Percentiles rank a stretch among this genome's conserved stretches.
Evolutionary conservation across 2,329 filamentous ascomycete species (phyloP).

Genomic region (Fusarium haematococcum): DNA sequence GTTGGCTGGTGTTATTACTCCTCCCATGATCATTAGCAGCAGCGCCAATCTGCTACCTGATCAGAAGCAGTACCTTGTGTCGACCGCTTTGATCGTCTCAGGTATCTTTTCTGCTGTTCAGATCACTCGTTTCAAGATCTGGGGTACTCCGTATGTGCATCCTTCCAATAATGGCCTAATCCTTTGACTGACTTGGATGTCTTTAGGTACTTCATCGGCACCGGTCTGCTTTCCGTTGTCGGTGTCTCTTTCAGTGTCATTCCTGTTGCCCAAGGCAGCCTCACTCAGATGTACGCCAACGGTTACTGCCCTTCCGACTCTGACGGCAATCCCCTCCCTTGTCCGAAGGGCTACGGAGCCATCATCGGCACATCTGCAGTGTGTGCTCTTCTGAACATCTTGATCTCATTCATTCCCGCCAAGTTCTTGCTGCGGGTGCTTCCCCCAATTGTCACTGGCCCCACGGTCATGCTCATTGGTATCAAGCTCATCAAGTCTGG

Average conservation of each 20-base stretch:
- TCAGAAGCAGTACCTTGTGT: constrained; percentile 81
- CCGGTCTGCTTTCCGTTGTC: constrained; percentile 82
- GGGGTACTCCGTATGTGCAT: constrained; percentile 65
- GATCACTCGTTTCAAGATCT: constrained; percentile 81
- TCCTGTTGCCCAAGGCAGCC: constrained; percentile 69
- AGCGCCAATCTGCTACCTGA: constrained; percentile 72
- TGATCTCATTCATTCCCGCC: constrained; percentile 80
- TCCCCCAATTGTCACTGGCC: constrained; percentile 82
- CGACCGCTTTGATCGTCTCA: constrained; percentile 81
- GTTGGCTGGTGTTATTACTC: constrained; percentile 81
- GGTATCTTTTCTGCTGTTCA: constrained; percentile 81
- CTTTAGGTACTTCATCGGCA: constrained; percentile 79
- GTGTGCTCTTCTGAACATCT: constrained; percentile 76
- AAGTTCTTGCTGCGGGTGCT: constrained; percentile 77
- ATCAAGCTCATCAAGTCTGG: constrained; percentile 78
- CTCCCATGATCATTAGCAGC: constrained; percentile 77
- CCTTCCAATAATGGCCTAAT: not conserved
- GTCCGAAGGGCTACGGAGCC: constrained; percentile 79
- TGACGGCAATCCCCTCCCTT: constrained; percentile 76
- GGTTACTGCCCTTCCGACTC: constrained; percentile 72
- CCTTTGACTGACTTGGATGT: not conserved
- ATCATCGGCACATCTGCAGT: constrained; percentile 77
- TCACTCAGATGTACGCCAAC: constrained; percentile 81
- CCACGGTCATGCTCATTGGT: constrained; percentile 78
- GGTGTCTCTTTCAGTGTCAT: constrained; percentile 62